Percentiles rank a stretch among this genome's conserved stretches.
These are phyloP conservation scores for Solanum paucissectum DNA, from an alignment of 257 asterid genomes.

Conservation along the genomic window DNA sequence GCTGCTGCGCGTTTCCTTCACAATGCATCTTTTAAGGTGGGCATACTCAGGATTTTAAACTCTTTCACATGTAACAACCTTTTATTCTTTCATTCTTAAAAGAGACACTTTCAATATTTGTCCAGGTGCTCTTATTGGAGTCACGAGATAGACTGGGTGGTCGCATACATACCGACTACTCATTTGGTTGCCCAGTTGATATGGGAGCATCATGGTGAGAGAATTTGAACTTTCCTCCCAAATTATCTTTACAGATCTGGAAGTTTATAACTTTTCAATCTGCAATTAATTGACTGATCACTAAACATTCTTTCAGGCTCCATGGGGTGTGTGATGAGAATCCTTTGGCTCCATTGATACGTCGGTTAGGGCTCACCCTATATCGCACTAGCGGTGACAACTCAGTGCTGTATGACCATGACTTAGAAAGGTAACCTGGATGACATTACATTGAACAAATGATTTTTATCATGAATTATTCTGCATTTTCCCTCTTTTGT, in stretches of 20 bases:
- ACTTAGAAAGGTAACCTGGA: constrained; percentile 66
- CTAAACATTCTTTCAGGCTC: constrained; percentile 40
- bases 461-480: background rate
- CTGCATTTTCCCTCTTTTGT: background rate
- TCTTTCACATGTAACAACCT: background rate
- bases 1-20: constrained; percentile 87
- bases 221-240: background rate
- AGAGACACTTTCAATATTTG: background rate
- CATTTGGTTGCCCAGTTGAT: constrained; percentile 95
- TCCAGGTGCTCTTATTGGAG: constrained; percentile 80
- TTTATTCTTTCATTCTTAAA: background rate
- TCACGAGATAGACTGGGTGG: constrained; percentile 94
- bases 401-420: constrained; percentile 93
- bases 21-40: constrained; percentile 78
- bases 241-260: background rate
- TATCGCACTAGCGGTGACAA: constrained; percentile 95
- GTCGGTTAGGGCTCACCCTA: constrained; percentile 76
- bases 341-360: constrained; percentile 89
- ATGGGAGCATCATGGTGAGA: constrained; percentile 99
- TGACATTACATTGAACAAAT: background rate
- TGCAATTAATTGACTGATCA: background rate
- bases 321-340: constrained; percentile 99
- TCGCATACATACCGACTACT: constrained; percentile 83
- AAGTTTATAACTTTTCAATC: background rate
- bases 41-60: background rate